Evolutionary conservation across 768 basidiomycete genomes (phyloP), one percentile per base, ranked within the genome.

Genomic region (Amanita rimosa): DNA sequence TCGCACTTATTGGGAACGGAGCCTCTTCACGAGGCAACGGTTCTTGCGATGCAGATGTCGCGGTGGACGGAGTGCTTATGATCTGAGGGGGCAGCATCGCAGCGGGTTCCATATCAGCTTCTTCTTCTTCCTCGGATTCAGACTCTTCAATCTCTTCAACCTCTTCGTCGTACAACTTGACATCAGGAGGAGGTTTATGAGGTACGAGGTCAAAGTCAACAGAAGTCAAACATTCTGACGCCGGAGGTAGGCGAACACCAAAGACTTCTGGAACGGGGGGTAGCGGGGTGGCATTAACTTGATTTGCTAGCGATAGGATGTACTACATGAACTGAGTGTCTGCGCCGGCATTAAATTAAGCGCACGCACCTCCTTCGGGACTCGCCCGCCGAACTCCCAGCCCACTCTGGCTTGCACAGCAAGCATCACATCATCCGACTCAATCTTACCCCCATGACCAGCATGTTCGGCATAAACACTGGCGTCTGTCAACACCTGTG

Each of bases 331-430:
- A 44, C 43, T 16, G 17, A 48, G 11, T 7, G 19, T 41, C 21
- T n/a, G 45, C 31, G 52, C 17, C 40, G 29, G 27, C 38, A 9
- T 35, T 6, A 26, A 38, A 50, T 49, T 43, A 37, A 54, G 42
- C 11, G 17, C 21, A 63, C 69, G 24, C 49, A 91, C 89, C 78
- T 92, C 89, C 66, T 91, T 91, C 3, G 89, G 89, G 24, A 92
- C 79, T 34, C 88, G 74, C 5, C 90, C 89, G 19, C 88, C 89
- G 61, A 90, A 85, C 63, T 92, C 90, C 90, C 90, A 92, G 37
- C 89, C 90, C 3, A 92, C 90, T 49, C 89, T 80, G 5, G 88
- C 87, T 62, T 92, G 89, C 4, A 90, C 82, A 2, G 88, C 86
- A 35, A 92, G 71, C 3, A 78, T 74, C 41, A 87, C 69, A 63